Evolutionary conservation across 2,329 filamentous ascomycete species (phyloP).

Genomic region (Fusarium coicis): DNA sequence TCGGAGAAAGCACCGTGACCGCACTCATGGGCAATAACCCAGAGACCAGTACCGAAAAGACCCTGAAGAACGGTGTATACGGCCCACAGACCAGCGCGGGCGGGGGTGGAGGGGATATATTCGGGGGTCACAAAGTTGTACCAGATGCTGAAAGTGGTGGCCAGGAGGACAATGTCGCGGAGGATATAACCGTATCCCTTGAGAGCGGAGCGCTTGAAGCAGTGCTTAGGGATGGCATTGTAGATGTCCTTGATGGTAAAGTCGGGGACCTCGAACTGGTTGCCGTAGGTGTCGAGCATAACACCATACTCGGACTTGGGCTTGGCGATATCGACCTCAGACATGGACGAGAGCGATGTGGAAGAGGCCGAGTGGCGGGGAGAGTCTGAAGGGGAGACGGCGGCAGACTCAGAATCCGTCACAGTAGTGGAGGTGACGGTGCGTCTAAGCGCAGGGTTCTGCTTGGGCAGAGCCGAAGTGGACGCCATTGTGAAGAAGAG

Average conservation of each 20-base stretch:
- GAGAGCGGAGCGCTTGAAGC: slow-evolving; percentile 86
- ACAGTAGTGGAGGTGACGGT: slow-evolving; percentile 60
- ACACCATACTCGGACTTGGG: slow-evolving; percentile 62
- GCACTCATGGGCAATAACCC: slow-evolving; percentile 98
- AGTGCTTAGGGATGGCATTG: slow-evolving; percentile 97
- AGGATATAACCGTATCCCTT: slow-evolving; percentile 84
- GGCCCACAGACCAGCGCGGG: slow-evolving; percentile 72
- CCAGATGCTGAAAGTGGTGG: slow-evolving; percentile 84
- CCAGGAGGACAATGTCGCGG: slow-evolving; percentile 80
- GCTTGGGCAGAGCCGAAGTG: slow-evolving; percentile 54
- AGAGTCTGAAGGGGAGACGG: slow-evolving; percentile 68
- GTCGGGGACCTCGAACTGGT: slow-evolving; percentile 91
- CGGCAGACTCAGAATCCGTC: slow-evolving; percentile 64
- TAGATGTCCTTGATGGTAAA: slow-evolving; percentile 98
- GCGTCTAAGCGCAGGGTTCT: slow-evolving; percentile 60
- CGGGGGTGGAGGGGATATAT: slow-evolving; percentile 75
- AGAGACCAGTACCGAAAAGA: slow-evolving; percentile 91
- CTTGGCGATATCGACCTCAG: slow-evolving; percentile 65
- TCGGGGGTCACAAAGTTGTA: slow-evolving; percentile 91
- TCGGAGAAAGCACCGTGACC: slow-evolving; percentile 96
- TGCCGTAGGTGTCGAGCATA: slow-evolving; percentile 92
- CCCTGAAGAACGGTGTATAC: slow-evolving; percentile 85
- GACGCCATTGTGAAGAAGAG: slow-evolving; percentile 56
- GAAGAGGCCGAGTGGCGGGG: slow-evolving; percentile 77
- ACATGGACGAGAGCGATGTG: slow-evolving; percentile 91